Evolutionary conservation across 805 yeast genomes (phyloP).

Genomic region (Starmerella kuoi): DNA sequence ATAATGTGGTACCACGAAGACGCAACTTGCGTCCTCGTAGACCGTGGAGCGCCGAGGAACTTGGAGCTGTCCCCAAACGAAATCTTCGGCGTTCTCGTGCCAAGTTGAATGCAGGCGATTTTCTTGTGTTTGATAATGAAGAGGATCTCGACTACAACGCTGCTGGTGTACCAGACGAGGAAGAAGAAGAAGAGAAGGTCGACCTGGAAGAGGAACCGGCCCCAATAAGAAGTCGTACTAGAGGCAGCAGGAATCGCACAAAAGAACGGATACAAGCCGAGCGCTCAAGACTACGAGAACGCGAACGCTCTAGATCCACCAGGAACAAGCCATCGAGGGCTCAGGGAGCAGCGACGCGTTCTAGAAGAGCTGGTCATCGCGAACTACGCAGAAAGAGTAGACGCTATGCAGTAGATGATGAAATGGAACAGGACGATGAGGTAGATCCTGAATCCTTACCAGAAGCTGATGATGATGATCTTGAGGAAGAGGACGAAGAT

Average conservation of each 20-base stretch:
- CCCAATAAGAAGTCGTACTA: neutral
- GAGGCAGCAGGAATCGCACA: neutral
- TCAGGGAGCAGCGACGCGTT: neutral
- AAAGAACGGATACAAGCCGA: neutral
- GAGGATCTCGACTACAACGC: constrained; percentile 17
- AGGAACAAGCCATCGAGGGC: neutral
- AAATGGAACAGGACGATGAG: neutral
- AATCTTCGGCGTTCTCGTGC: constrained; percentile 10
- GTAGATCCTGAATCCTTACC: neutral
- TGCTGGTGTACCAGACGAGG: constrained; percentile 9
- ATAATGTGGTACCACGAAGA: constrained; percentile 8
- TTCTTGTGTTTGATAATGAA: constrained; percentile 13
- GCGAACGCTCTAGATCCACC: neutral
- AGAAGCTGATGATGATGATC: neutral
- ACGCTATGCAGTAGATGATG: neutral
- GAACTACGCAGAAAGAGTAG: neutral
- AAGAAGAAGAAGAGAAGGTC: constrained; percentile 6
- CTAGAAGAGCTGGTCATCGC: neutral
- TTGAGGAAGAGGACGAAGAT: neutral
- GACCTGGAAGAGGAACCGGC: neutral
- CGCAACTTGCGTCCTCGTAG: constrained; percentile 19
- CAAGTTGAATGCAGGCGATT: constrained; percentile 10
- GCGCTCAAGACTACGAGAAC: neutral
- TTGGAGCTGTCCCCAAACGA: constrained; percentile 5
- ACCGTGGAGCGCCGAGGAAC: constrained; percentile 4